Base-by-base conservation (phyloP, 768 basidiomycete species). In the Suillus occidentalis region DNA sequence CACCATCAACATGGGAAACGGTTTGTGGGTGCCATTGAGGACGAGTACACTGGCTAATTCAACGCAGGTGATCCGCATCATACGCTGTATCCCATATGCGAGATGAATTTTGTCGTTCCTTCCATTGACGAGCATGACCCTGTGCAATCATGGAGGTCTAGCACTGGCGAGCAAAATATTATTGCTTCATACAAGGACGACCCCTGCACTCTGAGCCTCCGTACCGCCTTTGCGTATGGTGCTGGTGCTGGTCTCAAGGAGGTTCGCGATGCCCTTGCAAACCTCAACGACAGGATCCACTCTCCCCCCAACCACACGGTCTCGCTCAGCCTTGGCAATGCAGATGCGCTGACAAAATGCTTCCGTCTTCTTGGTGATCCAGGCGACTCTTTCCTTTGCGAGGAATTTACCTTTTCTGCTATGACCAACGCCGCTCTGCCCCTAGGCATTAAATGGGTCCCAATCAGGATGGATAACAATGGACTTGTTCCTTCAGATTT, bases 401-500 rank as follows among this genome's bases (percentile, higher is more conserved):
- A 82, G 63, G 81, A 82, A 61, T 82, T 78, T 67, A 76, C 81
- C 0, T 82, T 82, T 69, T 75, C 76, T 16, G 79, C 79, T 20
- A 77, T 79, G 68, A 76, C 81, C 47, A 82, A 80, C 63, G 75
- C 78, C 1, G 81, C 81, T 2, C 73, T 79, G 50, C 74, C 79
- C 1, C 77, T 76, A 10, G 80, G 80, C 4, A 77, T 82, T 40
- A 71, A 76, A 31, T 81, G 81, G 75, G 74, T 76, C 50, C 80
- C 81, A 28, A 76, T 86, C 56, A 75, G 78, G 64, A 82, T 84
- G 68, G 85, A 86, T 70, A 79, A 78, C 42, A 77, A 79, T 59
- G 85, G 85, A 7, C 73, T 86, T 64, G 72, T 86, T 34, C 84
- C 84, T 6, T 78, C 77, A 22, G 82, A 83, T 57, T 78, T 86